Evolutionary conservation across 1,139 yeast genomes (phyloP).

Genomic region (Tardiomyces depauwii): DNA sequence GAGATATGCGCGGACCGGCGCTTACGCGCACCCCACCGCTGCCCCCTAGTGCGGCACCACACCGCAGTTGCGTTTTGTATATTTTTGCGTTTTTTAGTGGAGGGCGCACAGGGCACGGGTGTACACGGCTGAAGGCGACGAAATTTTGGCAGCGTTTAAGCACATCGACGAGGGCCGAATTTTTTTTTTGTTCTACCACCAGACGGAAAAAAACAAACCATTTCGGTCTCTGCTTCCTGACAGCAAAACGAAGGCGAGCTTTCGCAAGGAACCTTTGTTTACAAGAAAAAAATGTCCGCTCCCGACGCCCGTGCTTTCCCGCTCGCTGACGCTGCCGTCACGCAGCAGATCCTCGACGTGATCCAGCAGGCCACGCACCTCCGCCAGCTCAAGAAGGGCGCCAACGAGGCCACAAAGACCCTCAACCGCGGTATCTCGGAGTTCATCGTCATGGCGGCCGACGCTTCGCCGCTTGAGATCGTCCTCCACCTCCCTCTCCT

Average conservation of each 20-base stretch:
- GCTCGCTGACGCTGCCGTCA: constrained; percentile 87
- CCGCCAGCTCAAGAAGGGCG: constrained; percentile 99
- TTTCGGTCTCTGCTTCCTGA: not conserved
- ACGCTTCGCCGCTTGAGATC: constrained; percentile 98
- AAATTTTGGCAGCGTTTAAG: too few relatives aligned
- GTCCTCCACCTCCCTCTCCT: constrained; percentile 93
- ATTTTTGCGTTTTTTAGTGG: too few relatives aligned
- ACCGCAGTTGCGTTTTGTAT: too few relatives aligned
- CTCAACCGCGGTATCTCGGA: constrained; percentile 99
- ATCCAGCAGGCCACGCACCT: constrained; percentile 96
- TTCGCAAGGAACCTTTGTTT: constrained; percentile 18
- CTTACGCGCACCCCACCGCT: not conserved
- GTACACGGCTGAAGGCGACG: not conserved
- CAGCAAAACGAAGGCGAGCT: constrained; percentile 12
- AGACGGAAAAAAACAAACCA: too few relatives aligned
- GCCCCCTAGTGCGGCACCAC: too few relatives aligned
- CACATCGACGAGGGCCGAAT: too few relatives aligned
- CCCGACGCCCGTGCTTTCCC: constrained; percentile 71
- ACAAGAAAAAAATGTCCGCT: constrained; percentile 21
- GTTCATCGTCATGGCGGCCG: constrained; percentile 99
- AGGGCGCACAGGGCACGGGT: too few relatives aligned
- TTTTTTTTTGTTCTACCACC: too few relatives aligned
- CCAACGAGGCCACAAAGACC: constrained; percentile 99
- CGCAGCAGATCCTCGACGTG: constrained; percentile 96
- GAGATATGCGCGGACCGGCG: not conserved